A percentile compares a stretch with the other conserved stretches of the same genome.
Evolutionary conservation across 1,139 yeast genomes (phyloP).

Genomic region (Suhomyces taliae): DNA sequence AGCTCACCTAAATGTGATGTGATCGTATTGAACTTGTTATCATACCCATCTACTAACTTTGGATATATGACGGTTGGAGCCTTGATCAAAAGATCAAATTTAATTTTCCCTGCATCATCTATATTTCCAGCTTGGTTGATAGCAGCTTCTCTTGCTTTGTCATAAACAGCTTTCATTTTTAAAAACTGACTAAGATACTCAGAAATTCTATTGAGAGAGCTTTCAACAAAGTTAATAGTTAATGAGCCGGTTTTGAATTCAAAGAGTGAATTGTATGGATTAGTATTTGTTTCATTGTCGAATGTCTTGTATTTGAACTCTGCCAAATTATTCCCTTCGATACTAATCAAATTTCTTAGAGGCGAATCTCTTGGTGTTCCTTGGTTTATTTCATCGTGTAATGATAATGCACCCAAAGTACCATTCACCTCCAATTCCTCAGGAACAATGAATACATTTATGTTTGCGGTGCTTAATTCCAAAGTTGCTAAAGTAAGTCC

Average conservation of each 20-base stretch:
- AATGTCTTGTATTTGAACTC: conserved; percentile 82
- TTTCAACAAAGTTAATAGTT: conserved; percentile 75
- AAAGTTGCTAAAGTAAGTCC: conserved; percentile 80
- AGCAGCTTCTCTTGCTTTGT: conserved; percentile 85
- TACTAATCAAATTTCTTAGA: conserved; percentile 66
- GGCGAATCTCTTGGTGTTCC: conserved; percentile 61
- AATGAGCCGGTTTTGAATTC: conserved; percentile 75
- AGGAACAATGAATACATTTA: conserved; percentile 66
- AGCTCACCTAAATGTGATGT: conserved; percentile 83
- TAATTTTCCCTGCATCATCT: conserved; percentile 61
- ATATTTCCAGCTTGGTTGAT: conserved; percentile 62
- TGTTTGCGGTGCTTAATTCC: conserved; percentile 70
- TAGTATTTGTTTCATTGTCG: conserved; percentile 51
- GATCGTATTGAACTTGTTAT: conserved; percentile 54
- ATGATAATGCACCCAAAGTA: conserved; percentile 75
- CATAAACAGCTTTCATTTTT: conserved; percentile 84
- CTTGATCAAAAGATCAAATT: conserved; percentile 66
- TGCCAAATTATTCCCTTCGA: conserved; percentile 81
- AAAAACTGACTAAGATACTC: conserved; percentile 73
- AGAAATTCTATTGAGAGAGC: conserved; percentile 68
- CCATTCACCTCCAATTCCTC: conserved; percentile 75
- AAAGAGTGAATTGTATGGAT: conserved; percentile 58
- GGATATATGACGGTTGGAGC: conserved; percentile 90
- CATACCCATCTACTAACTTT: conserved; percentile 42
- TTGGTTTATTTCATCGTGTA: conserved; percentile 73